Conservation (phyloP, 768 basidiomycete genomes). For the Termitomyces sp. region DNA sequence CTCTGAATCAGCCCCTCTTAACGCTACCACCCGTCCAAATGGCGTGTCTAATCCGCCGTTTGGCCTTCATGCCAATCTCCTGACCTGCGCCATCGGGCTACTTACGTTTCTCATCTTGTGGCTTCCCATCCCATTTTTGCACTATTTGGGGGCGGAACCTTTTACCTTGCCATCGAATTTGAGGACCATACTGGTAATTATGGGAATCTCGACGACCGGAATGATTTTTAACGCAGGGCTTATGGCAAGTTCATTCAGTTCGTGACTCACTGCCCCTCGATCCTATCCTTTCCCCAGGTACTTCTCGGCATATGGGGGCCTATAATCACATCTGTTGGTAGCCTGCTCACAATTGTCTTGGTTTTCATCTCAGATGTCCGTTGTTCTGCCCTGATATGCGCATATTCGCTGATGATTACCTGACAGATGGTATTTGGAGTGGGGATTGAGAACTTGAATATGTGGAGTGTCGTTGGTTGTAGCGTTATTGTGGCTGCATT, state of each 20-base stretch:
- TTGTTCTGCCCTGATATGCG: conserved; percentile 2
- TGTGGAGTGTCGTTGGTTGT: conserved; percentile 75
- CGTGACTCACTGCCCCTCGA: background rate
- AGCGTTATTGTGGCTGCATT: conserved; percentile 82
- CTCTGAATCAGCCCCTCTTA: conserved; percentile 3
- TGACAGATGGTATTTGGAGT: conserved; percentile 54
- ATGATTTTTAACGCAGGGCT: conserved; percentile 81
- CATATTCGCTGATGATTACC: background rate
- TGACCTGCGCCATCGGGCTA: conserved; percentile 79
- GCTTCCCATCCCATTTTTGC: conserved; percentile 75
- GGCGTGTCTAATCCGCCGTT: conserved; percentile 65
- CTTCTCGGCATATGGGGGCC: conserved; percentile 87
- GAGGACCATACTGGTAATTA: conserved; percentile 47
- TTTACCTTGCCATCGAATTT: conserved; percentile 62
- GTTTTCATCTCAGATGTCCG: conserved; percentile 75
- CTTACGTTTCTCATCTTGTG: conserved; percentile 72
- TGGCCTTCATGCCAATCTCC: conserved; percentile 78
- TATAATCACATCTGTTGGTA: conserved; percentile 83
- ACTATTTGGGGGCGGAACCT: conserved; percentile 58
- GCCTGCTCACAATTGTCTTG: conserved; percentile 90
- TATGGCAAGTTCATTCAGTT: conserved; percentile 53
- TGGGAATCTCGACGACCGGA: conserved; percentile 67
- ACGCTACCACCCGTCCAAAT: conserved; percentile 18
- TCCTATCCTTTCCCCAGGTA: conserved; percentile 41
- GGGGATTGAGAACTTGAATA: conserved; percentile 55